Evolutionary conservation across 2,329 filamentous ascomycete species (phyloP), one percentile per base, ranked within the genome.

Genomic region (Arthrobotrys sinensis): DNA sequence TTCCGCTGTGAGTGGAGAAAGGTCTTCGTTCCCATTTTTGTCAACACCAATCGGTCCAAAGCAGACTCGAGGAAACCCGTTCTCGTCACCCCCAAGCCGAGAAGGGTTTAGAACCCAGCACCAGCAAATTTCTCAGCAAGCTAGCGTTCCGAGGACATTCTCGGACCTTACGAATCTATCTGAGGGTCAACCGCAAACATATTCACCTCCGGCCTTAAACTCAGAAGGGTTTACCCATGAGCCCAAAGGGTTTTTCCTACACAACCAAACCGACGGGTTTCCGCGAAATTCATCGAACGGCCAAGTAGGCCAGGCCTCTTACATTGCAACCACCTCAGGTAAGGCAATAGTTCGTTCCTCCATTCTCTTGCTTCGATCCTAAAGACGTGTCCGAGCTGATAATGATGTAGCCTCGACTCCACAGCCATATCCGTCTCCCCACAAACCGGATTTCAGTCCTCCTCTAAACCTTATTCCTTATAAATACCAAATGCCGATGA

Each of bases 401-500:
- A 70, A 80, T 72, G 67, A 78, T 80, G 69, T 75, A 62, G 55
- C 64, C 66, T 64, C 45, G 63, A 66, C 57, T 36, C 78, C 73
- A 63, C 81, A 81, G 67, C 80, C 81, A 16, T 81, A 81, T 68
- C 81, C 81, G 19, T 81, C 81, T 62, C 81, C 81, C 52, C 81
- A 79, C 73, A 81, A 77, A 12, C 80, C 77, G 19, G 79, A 80
- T 60, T 82, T 80, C 66, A 81, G 79, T 36, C 80, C 81, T 21
- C 81, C 81, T 57, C 76, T 82, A 52, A 80, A 81, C 14, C 79
- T 82, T 60, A 76, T 81, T 21, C 81, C 81, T 16, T 82, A 81
- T 79, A 82, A 82, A 57, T 82, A 82, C 60, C 81, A 82, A 60
- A 80, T 81, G 75, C 81, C 81, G n/a, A 81, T 82, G 78, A 82